Conservation (phyloP, 176 grass and related monocot species). For the Carex parvula region DNA sequence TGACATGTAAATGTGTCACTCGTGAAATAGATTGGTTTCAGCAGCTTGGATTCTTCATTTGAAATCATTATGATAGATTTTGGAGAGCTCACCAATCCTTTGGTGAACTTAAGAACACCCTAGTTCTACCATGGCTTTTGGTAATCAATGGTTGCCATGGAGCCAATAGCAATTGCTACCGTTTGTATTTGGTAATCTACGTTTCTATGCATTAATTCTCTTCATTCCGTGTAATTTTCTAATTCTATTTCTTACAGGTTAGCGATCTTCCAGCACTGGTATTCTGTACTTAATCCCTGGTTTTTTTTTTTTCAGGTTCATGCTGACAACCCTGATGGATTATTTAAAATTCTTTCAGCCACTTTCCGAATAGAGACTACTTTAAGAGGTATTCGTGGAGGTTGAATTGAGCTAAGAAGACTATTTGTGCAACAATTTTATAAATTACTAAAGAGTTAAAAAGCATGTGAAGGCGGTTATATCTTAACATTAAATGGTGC, state of each 20-base stretch:
- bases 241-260: neutral
- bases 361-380: slow-evolving; percentile 70
- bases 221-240: neutral
- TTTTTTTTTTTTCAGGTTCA: slow-evolving; percentile 64
- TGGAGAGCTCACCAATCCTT: too few species aligned
- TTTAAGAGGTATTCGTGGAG: slow-evolving; percentile 54
- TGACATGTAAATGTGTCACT: too few species aligned
- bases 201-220: neutral
- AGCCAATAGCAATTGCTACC: neutral
- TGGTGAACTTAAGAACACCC: too few species aligned
- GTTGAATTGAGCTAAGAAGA: neutral
- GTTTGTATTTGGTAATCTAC: neutral
- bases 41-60: too few species aligned
- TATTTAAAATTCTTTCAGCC: slow-evolving; percentile 86
- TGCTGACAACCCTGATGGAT: slow-evolving; percentile 83
- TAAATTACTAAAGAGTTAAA: neutral
- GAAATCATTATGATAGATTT: too few species aligned
- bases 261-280: neutral
- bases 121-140: too few species aligned
- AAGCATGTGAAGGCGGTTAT: slow-evolving; percentile 11
- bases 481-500: slow-evolving; percentile 1
- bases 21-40: too few species aligned
- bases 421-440: neutral
- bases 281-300: neutral
- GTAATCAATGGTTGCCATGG: neutral